Evolutionary conservation across 768 basidiomycete genomes (phyloP).

Genomic region (Candolleomyces eurysporus): DNA sequence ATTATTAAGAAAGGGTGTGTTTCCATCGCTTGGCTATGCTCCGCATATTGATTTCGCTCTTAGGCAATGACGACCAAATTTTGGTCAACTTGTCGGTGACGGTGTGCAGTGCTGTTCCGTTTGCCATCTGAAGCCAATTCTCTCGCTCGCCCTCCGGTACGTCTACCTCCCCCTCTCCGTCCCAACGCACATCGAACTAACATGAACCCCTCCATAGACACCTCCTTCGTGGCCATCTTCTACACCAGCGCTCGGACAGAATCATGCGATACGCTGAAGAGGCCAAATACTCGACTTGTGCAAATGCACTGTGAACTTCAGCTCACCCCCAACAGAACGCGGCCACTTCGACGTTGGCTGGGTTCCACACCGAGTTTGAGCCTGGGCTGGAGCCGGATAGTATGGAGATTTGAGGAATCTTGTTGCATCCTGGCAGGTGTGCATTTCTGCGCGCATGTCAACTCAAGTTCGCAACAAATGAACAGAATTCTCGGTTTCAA

Average conservation of each 20-base stretch:
- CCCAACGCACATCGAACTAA: too few species aligned
- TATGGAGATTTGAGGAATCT: too few species aligned
- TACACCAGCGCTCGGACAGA: constrained; percentile 72
- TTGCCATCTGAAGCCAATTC: constrained; percentile 46
- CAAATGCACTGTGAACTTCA: too few species aligned
- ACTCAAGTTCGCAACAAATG: too few species aligned
- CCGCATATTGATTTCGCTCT: constrained; percentile 12
- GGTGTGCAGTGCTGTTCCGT: not conserved
- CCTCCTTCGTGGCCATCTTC: constrained; percentile 77
- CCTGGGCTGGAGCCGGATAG: too few species aligned
- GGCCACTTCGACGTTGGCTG: too few species aligned
- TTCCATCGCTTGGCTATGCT: not conserved
- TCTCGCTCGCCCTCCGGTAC: constrained; percentile 59
- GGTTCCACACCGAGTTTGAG: too few species aligned
- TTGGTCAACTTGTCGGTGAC: constrained; percentile 38
- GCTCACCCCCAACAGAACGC: too few species aligned
- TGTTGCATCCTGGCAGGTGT: too few species aligned
- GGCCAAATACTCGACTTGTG: constrained; percentile 59
- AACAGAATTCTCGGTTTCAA: too few species aligned
- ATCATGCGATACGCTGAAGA: constrained; percentile 83
- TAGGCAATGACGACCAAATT: constrained; percentile 83
- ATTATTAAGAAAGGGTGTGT: constrained; percentile 81
- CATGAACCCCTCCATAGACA: constrained; percentile 29
- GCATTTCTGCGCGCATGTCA: too few species aligned
- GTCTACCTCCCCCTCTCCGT: too few species aligned